Percentiles rank a stretch among this genome's conserved stretches.
Evolutionary conservation across 371 early-diverging fungal species (phyloP).

Genomic region (Mucor piriformis): DNA sequence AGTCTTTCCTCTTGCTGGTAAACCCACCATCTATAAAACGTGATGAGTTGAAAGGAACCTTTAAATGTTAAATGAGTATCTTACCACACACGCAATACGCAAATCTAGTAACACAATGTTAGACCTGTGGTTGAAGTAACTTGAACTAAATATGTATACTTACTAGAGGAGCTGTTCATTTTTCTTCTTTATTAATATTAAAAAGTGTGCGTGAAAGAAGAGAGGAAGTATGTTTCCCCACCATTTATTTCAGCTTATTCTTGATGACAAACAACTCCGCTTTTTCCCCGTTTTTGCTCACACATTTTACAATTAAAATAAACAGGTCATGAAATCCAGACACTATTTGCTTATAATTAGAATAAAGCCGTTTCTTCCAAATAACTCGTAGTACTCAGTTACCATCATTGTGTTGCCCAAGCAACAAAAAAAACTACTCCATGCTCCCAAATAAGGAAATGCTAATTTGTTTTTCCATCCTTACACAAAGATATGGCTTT

Average conservation of each 20-base stretch:
- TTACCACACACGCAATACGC: constrained; percentile 44
- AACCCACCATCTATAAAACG: constrained; percentile 75
- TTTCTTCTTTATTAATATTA: background rate
- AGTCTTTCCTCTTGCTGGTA: constrained; percentile 91
- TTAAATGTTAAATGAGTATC: background rate
- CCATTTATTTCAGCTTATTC: background rate
- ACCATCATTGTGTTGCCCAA: too few relatives aligned
- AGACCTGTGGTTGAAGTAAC: background rate
- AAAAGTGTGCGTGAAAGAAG: background rate
- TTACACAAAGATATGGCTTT: too few relatives aligned
- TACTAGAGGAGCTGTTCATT: background rate
- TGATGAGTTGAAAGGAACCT: background rate
- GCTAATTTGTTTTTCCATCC: too few relatives aligned
- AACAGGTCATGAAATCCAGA: too few relatives aligned
- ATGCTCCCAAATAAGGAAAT: too few relatives aligned
- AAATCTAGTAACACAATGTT: constrained; percentile 16
- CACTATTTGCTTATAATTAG: too few relatives aligned
- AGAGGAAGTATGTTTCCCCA: background rate
- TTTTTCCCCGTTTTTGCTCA: too few relatives aligned
- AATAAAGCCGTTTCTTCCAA: too few relatives aligned
- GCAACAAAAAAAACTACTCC: too few relatives aligned
- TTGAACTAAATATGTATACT: background rate
- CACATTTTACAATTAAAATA: too few relatives aligned
- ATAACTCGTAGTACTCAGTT: too few relatives aligned
- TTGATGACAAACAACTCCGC: too few relatives aligned